These are phyloP conservation scores for Spergularia marina DNA, from an alignment of 148 eudicot species.

Conservation along the genomic window DNA sequence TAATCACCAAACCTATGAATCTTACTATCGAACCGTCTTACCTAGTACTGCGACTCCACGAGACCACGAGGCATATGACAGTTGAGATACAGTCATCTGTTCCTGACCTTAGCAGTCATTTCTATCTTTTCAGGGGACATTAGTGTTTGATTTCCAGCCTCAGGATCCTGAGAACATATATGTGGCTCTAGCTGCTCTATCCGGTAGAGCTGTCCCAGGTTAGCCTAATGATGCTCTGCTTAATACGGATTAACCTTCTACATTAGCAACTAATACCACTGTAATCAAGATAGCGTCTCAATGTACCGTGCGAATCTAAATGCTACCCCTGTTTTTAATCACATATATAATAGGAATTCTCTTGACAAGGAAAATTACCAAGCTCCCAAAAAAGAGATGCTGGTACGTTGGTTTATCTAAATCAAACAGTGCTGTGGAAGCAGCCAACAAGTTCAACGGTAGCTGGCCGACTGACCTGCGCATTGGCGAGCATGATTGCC, in stretches of 20 bases:
- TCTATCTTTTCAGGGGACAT: constrained; percentile 30
- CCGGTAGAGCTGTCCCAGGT: constrained; percentile 75
- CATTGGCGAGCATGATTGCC: constrained; percentile 73
- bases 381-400: constrained; percentile 62
- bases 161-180: constrained; percentile 76
- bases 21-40: background rate
- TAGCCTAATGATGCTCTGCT: constrained; percentile 7
- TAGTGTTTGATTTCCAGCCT: constrained; percentile 94
- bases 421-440: constrained; percentile 43
- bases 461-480: constrained; percentile 67
- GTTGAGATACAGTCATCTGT: no score
- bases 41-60: no score
- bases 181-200: constrained; percentile 74
- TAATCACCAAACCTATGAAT: no score
- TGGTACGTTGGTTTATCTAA: constrained; percentile 63
- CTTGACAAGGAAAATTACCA: constrained; percentile 48
- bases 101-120: no score
- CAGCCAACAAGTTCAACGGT: constrained; percentile 50
- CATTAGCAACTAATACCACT: background rate
- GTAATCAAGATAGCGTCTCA: no score
- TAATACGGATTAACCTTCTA: background rate
- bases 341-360: constrained; percentile 44
- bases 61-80: no score
- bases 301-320: background rate
- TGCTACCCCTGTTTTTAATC: background rate